Evolutionary conservation across 2,329 filamentous ascomycete genomes (phyloP), one percentile per base, ranked within the genome.

Genomic region (Aspergillus cejpii): DNA sequence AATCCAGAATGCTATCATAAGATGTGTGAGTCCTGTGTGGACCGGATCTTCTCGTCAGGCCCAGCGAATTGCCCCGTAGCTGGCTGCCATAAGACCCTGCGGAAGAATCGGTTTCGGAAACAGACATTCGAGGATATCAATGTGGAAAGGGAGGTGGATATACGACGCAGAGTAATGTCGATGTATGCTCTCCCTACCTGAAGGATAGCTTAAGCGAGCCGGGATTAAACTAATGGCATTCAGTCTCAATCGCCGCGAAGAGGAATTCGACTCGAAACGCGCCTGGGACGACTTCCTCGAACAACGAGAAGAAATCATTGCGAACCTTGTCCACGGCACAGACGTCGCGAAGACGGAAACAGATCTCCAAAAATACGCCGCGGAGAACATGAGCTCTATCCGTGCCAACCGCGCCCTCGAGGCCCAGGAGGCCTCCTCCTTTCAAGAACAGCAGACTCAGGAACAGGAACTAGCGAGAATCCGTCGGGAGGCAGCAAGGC

Each of bases 1-100:
- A 96, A 97, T 67, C 88, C 91, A 6, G 89, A 94, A 75, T 98
- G 92, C 78, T 98, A 98, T 75, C 92, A 98, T 75, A 88, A 88
- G 56, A 97, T 98, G 87, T 98, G 92, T 75, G 85, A 88, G 66
- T 90, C 87, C 45, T 98, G 92, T 72, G 90, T 97, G 33, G 86
- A 91, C 68, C 85, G 91, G 44, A 87, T 97, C 58, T 98, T 97
- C 76, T 85, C 85, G 27, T 83, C 87, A 44, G 92, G 92, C 0
- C 92, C 92, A 0, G 87, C 89, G 44, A 86, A 89, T 50, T 98
- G 94, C 63, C 92, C 92, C 1, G 87, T 96, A 47, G 87, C 87
- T 0, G 86, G 85, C 31, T 98, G 92, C 70, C 80, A 82, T 63
- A 84, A 86, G 65, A 97, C 89, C 1, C 76, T 98, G 5, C 84